A percentile compares a stretch with the other conserved stretches of the same genome.
These are phyloP conservation scores for Rhizodiscina lignyota DNA, from an alignment of 495 filamentous ascomycete genomes.

Conservation along the genomic window DNA sequence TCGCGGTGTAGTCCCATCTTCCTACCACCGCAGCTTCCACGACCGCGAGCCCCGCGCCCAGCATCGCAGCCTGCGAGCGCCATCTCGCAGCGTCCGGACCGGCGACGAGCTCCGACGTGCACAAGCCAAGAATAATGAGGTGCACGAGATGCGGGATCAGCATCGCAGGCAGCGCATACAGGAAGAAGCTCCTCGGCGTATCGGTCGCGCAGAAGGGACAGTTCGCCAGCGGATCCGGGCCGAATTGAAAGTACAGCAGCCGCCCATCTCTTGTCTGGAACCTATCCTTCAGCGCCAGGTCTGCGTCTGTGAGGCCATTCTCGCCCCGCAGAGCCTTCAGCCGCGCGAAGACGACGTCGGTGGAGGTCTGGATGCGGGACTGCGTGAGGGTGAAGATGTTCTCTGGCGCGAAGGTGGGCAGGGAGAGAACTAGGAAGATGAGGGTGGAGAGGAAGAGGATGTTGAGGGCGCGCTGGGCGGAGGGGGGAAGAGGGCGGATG, in stretches of 20 bases:
- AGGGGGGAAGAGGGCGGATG: constrained; percentile 42
- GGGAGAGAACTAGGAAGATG: constrained; percentile 50
- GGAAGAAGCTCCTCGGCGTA: constrained; percentile 51
- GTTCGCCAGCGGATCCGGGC: constrained; percentile 47
- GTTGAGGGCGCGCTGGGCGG: constrained; percentile 43
- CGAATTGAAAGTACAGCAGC: constrained; percentile 69
- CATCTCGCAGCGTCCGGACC: constrained; percentile 45
- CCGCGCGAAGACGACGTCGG: constrained; percentile 71
- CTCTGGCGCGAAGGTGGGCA: constrained; percentile 52
- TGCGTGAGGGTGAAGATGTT: constrained; percentile 69
- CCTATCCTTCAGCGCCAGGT: constrained; percentile 46
- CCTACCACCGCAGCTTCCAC: constrained; percentile 45
- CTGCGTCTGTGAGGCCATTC: constrained; percentile 37
- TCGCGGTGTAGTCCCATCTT: constrained; percentile 43
- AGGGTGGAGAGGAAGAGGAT: constrained; percentile 60
- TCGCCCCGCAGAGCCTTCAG: constrained; percentile 43
- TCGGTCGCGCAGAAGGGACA: constrained; percentile 77
- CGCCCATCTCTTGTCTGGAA: constrained; percentile 54
- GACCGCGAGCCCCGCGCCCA: constrained; percentile 37
- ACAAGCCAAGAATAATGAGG: constrained; percentile 47
- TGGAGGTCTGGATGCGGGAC: constrained; percentile 69
- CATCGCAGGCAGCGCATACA: constrained; percentile 64
- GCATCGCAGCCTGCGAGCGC: constrained; percentile 51
- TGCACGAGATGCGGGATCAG: constrained; percentile 65
- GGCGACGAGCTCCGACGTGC: constrained; percentile 35